These are phyloP conservation scores for Metarhizium humberi DNA, from an alignment of 2,329 filamentous ascomycete genomes.

Conservation along the genomic window DNA sequence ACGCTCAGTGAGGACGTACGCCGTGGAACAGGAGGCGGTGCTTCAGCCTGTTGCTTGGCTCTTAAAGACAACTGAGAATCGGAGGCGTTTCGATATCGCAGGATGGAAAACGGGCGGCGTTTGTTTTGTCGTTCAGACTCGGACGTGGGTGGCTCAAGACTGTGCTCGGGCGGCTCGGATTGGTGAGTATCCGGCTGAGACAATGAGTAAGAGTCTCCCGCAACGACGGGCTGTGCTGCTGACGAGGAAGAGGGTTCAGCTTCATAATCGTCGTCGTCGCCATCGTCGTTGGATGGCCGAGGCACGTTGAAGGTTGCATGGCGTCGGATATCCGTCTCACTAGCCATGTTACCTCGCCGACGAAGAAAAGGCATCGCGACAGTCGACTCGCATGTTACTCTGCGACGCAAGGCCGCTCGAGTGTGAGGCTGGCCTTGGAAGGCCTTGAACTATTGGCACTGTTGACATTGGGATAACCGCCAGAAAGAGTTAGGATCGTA, in stretches of 20 bases:
- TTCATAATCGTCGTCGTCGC: conserved; percentile 13
- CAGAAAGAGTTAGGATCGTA: background rate
- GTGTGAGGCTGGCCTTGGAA: background rate
- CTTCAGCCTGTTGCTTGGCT: conserved; percentile 58
- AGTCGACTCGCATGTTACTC: conserved; percentile 28
- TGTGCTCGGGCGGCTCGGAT: conserved; percentile 36
- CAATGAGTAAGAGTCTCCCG: conserved; percentile 8
- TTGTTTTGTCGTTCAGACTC: conserved; percentile 35
- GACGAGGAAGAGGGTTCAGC: conserved; percentile 7
- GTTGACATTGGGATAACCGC: background rate
- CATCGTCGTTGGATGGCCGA: conserved; percentile 18
- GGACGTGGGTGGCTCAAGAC: background rate
- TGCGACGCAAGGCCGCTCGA: conserved; percentile 8
- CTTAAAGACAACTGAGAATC: conserved; percentile 77
- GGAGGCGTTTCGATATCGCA: conserved; percentile 85
- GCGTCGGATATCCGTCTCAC: conserved; percentile 49
- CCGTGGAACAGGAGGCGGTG: conserved; percentile 47
- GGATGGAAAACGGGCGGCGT: conserved; percentile 56
- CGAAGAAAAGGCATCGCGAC: conserved; percentile 50
- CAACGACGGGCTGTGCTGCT: conserved; percentile 5
- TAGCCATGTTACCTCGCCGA: conserved; percentile 50
- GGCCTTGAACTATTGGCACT: background rate
- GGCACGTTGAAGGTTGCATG: conserved; percentile 31
- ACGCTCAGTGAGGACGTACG: conserved; percentile 31
- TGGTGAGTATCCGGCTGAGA: conserved; percentile 15